A percentile compares a stretch with the other conserved stretches of the same genome.
phyloP scores from a whole-genome alignment of 192 early-diverging fungal genomes.

The Gryganskiella cystojenkinii region DNA sequence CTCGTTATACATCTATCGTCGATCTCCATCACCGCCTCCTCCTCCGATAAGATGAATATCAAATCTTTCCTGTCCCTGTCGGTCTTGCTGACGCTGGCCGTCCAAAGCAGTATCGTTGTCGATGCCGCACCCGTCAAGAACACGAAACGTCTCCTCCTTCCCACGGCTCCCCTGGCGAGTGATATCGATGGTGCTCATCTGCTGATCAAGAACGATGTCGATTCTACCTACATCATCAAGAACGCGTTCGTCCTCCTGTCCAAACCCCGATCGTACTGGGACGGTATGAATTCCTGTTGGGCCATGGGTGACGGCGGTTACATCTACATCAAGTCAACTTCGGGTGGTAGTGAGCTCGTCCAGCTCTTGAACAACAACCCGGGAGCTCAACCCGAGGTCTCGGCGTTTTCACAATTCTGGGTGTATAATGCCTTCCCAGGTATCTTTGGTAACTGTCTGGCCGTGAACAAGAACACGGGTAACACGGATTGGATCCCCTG shows the following conservation, averaged over 20 bases:
- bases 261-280: conserved; percentile 13
- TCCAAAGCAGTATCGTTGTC: background rate
- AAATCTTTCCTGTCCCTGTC: background rate
- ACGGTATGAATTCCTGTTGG: conserved; percentile 7
- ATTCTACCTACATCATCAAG: conserved; percentile 4
- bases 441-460: conserved; percentile 4
- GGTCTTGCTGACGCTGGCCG: background rate
- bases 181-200: conserved; percentile 25
- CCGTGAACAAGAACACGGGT: conserved; percentile 8
- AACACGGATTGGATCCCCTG: conserved; percentile 2
- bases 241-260: conserved; percentile 22
- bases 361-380: conserved; percentile 7
- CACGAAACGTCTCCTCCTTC: background rate
- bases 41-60: background rate
- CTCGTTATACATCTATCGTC: too few relatives aligned
- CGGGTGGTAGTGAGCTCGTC: background rate
- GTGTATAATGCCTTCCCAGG: conserved; percentile 9
- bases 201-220: conserved; percentile 31
- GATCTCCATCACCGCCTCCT: background rate
- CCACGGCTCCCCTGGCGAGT: conserved; percentile 11
- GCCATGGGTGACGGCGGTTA: conserved; percentile 10
- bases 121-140: conserved; percentile 11
- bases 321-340: background rate
- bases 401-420: conserved; percentile 7
- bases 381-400: background rate